These are phyloP conservation scores for Acanthamoeba culbertsoni DNA, from an alignment of 208 protist species.

Conservation along the genomic window DNA sequence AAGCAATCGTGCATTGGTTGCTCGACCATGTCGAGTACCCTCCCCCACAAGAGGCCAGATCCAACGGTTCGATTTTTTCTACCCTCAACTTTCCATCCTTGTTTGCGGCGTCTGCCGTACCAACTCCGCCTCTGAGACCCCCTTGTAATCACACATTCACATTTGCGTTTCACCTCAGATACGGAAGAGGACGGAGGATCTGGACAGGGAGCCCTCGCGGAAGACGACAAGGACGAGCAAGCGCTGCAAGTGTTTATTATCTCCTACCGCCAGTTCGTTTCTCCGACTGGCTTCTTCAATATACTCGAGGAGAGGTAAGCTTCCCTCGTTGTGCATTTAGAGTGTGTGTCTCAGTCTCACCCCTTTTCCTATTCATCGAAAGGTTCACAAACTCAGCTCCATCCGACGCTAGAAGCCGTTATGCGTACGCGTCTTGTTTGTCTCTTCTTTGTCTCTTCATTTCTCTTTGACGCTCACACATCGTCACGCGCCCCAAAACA, in stretches of 20 bases:
- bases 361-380: neutral
- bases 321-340: neutral
- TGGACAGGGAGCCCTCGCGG: neutral
- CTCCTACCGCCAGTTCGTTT: conserved; percentile 56
- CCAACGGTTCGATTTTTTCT: neutral
- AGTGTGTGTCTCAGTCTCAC: neutral
- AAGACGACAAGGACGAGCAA: conserved; percentile 41
- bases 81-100: neutral
- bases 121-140: too few species aligned
- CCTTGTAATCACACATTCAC: neutral
- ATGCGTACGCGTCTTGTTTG: neutral
- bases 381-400: neutral
- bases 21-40: conserved; percentile 27
- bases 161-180: too few species aligned
- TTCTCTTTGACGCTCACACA: neutral
- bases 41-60: neutral
- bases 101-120: too few species aligned
- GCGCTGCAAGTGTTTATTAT: conserved; percentile 52
- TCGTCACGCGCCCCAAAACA: neutral
- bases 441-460: neutral
- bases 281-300: conserved; percentile 27
- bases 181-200: neutral
- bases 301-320: neutral
- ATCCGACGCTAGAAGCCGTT: neutral
- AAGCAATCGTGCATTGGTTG: neutral